These are phyloP conservation scores for Tylopilus subfusipes DNA, from an alignment of 768 basidiomycete species.

Conservation along the genomic window DNA sequence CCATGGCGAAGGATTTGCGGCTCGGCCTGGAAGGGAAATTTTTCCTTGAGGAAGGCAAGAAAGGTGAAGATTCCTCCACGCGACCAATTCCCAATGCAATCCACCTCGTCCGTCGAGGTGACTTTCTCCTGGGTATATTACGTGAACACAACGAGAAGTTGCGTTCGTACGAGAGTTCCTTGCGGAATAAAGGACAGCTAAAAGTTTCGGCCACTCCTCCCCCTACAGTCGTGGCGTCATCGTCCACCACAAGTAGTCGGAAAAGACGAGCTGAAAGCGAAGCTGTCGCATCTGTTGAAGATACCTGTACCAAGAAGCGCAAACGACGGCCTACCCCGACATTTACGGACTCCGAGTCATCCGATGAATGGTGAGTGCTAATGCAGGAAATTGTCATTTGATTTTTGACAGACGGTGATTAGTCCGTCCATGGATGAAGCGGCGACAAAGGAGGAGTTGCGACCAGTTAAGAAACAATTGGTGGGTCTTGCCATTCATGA, in stretches of 20 bases:
- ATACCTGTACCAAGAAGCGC: conserved; percentile 62
- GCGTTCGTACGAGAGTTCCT: conserved; percentile 80
- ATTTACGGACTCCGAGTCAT: conserved; percentile 92
- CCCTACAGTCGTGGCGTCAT: conserved; percentile 65
- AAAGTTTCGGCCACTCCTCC: conserved; percentile 76
- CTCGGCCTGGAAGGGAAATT: conserved; percentile 89
- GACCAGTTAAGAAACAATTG: conserved; percentile 95
- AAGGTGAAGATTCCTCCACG: conserved; percentile 78
- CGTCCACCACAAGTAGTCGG: conserved; percentile 53
- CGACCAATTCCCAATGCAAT: conserved; percentile 96
- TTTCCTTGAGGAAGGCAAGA: conserved; percentile 97
- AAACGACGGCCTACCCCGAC: conserved; percentile 95
- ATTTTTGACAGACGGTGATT: conserved; percentile 4
- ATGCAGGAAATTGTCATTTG: not conserved
- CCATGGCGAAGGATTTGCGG: conserved; percentile 82
- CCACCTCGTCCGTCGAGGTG: conserved; percentile 94
- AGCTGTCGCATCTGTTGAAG: conserved; percentile 78
- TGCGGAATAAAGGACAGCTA: conserved; percentile 65
- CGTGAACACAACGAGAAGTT: conserved; percentile 89
- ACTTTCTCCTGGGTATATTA: conserved; percentile 82
- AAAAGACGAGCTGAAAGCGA: conserved; percentile 85
- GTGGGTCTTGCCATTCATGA: conserved; percentile 41
- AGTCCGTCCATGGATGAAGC: conserved; percentile 96
- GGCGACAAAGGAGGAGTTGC: conserved; percentile 88
- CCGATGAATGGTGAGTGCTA: conserved; percentile 79